Conservation (phyloP, 2,329 filamentous ascomycete genomes). For the Calonectria hawksworthii region DNA sequence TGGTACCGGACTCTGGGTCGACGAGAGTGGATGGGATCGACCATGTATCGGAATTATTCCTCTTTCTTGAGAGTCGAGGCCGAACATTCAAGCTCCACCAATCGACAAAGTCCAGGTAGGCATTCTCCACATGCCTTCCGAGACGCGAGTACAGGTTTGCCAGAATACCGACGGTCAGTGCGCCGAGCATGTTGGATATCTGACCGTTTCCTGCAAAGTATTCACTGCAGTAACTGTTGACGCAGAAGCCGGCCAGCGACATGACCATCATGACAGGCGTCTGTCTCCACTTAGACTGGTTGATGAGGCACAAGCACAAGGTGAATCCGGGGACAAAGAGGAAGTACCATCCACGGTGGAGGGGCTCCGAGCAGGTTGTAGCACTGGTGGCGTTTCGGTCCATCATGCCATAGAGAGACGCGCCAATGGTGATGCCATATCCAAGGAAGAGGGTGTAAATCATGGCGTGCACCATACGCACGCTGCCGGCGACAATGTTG, state of each 20-base stretch:
- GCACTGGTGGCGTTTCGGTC: constrained; percentile 66
- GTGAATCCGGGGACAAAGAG: constrained; percentile 83
- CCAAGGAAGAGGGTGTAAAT: constrained; percentile 82
- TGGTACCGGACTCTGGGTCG: constrained; percentile 51
- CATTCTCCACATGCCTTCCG: constrained; percentile 71
- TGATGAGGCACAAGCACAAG: constrained; percentile 81
- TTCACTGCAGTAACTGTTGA: constrained; percentile 79
- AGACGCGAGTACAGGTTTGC: constrained; percentile 84
- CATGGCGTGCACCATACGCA: constrained; percentile 82
- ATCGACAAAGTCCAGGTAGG: constrained; percentile 61
- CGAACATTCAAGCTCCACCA: constrained; percentile 65
- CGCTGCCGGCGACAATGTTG: constrained; percentile 79
- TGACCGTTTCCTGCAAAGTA: constrained; percentile 79
- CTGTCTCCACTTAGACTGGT: constrained; percentile 86
- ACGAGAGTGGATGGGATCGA: constrained; percentile 44
- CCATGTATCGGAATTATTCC: constrained; percentile 48
- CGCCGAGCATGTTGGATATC: constrained; percentile 83
- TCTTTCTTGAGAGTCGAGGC: constrained; percentile 49
- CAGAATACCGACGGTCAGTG: constrained; percentile 80
- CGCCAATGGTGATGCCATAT: constrained; percentile 80
- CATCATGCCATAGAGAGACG: constrained; percentile 75
- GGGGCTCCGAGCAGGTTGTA: constrained; percentile 59
- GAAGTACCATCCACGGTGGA: constrained; percentile 68
- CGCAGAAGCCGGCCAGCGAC: constrained; percentile 79
- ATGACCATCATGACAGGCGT: constrained; percentile 83